These are phyloP conservation scores for Platanus orientalis DNA, from an alignment of 164 flowering plant species.

Conservation along the genomic window DNA sequence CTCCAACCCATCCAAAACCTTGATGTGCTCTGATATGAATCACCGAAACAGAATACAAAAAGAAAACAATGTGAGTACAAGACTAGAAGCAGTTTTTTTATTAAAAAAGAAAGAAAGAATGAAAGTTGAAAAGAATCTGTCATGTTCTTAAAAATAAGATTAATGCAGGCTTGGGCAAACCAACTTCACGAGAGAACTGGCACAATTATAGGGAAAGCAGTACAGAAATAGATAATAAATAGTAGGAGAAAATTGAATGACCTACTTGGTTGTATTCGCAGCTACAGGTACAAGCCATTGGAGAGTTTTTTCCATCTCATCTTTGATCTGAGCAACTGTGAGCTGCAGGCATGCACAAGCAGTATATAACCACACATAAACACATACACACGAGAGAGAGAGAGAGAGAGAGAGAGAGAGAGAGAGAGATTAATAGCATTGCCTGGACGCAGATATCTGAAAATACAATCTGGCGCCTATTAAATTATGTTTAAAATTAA, in stretches of 20 bases:
- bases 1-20: slow-evolving; percentile 91
- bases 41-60: background rate
- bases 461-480: background rate
- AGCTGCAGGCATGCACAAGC: slow-evolving; percentile 35
- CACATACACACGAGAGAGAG: too few species aligned
- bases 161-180: background rate
- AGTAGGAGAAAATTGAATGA: background rate
- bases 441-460: too few species aligned
- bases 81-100: background rate
- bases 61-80: background rate
- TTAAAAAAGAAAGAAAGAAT: background rate
- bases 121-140: background rate
- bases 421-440: too few species aligned
- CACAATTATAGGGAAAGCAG: background rate
- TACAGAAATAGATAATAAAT: background rate
- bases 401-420: background rate
- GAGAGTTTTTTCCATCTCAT: slow-evolving; percentile 71
- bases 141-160: background rate
- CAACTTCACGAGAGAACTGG: background rate
- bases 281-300: slow-evolving; percentile 80
- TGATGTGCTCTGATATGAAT: slow-evolving; percentile 62
- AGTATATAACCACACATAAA: background rate
- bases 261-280: slow-evolving; percentile 65
- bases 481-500: background rate
- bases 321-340: slow-evolving; percentile 51